Conservation (phyloP, 2,329 filamentous ascomycete genomes). For the Sclerotinia minor region DNA sequence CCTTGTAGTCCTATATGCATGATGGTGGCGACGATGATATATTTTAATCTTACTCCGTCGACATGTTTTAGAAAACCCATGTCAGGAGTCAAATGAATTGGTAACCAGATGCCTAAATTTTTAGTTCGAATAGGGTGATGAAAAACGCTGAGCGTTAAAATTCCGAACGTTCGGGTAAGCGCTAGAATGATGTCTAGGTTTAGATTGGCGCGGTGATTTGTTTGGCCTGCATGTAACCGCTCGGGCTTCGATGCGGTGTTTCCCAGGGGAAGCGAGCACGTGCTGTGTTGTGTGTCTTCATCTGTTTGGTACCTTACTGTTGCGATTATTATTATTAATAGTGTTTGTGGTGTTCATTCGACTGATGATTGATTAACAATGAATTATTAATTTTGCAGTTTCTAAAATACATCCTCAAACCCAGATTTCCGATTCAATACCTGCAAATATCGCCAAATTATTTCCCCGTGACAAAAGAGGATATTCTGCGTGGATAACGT, state of each 20-base stretch:
- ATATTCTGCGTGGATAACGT: neutral
- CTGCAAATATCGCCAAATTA: neutral
- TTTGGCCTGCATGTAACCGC: slow-evolving; percentile 7
- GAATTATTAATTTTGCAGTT: neutral
- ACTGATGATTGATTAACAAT: neutral
- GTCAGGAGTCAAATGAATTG: neutral
- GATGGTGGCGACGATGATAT: neutral
- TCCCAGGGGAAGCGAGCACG: neutral
- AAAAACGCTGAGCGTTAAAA: neutral
- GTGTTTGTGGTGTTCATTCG: neutral
- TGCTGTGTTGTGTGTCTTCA: neutral
- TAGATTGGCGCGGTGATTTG: slow-evolving; percentile 6
- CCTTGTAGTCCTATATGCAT: neutral
- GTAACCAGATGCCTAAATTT: neutral
- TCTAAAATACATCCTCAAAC: neutral
- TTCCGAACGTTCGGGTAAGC: slow-evolving; percentile 1
- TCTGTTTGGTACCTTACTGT: neutral
- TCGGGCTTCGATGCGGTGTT: neutral
- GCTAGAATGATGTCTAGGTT: neutral
- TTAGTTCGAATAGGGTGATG: neutral
- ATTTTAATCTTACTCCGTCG: neutral
- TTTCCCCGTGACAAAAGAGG: slow-evolving; percentile 11
- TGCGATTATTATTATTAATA: neutral
- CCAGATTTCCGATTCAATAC: neutral
- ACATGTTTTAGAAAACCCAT: neutral